These are phyloP conservation scores for Dictyostelium purpureum DNA, from an alignment of 78 protist species.

Conservation along the genomic window DNA sequence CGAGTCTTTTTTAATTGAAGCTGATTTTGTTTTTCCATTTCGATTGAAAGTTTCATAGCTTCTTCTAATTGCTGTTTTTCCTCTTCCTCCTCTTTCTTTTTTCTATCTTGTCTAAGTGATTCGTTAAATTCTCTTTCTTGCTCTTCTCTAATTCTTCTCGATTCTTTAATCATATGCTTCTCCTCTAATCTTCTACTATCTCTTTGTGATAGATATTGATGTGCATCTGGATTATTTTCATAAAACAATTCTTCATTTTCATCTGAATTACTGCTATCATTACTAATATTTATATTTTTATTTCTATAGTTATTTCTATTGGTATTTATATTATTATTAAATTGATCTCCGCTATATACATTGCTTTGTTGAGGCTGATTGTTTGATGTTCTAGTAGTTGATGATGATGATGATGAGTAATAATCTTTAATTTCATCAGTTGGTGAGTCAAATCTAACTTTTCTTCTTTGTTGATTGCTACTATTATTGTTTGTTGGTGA, in stretches of 20 bases:
- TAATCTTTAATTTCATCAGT: conserved; percentile 5
- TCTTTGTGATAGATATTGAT: not conserved
- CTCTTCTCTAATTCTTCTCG: conserved; percentile 21
- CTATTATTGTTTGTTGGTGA: not conserved
- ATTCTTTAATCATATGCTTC: not conserved
- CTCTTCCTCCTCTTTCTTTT: conserved; percentile 12
- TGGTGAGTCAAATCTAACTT: conserved; percentile 16
- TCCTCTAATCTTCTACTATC: conserved; percentile 8
- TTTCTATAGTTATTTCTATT: not conserved
- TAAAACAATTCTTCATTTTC: conserved; percentile 4
- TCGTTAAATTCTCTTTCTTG: conserved; percentile 55
- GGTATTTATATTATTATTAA: not conserved
- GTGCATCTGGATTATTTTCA: conserved; percentile 33
- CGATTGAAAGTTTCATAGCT: conserved; percentile 39
- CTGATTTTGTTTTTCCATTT: not conserved
- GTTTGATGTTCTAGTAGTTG: not conserved
- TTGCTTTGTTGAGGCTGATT: not conserved
- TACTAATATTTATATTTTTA: not conserved
- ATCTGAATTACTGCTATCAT: conserved; percentile 6
- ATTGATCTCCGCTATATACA: not conserved
- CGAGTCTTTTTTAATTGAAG: not conserved
- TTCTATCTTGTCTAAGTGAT: conserved; percentile 23
- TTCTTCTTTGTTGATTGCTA: conserved; percentile 15
- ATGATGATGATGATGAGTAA: no score
- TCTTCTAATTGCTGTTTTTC: not conserved